Conservation (phyloP, 1,284 basidiomycete species). For the Ustilago shanxiensis region DNA sequence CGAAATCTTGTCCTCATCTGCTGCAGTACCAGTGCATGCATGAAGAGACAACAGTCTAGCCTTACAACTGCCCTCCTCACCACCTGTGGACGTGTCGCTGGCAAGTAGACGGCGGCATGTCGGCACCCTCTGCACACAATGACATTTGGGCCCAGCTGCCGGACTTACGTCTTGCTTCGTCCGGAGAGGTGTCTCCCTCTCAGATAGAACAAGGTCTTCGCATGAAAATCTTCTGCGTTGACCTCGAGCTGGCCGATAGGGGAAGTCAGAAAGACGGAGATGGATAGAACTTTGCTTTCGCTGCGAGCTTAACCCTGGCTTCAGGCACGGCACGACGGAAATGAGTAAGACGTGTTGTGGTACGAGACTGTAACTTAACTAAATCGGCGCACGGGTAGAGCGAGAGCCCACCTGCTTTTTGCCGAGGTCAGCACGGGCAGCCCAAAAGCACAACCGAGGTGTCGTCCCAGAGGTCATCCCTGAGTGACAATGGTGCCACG, state of each 20-base stretch:
- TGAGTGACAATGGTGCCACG: not conserved
- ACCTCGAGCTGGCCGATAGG: not conserved
- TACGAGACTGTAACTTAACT: not conserved
- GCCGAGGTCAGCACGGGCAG: slow-evolving; percentile 1
- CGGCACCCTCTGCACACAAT: not conserved
- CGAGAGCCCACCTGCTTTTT: not conserved
- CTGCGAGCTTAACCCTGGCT: slow-evolving; percentile 8
- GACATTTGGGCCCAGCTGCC: not conserved
- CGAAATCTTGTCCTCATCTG: slow-evolving; percentile 19
- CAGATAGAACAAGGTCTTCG: not conserved
- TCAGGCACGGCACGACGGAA: slow-evolving; percentile 9
- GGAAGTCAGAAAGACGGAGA: not conserved
- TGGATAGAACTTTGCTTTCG: not conserved
- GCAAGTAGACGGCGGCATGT: not conserved
- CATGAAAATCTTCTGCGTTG: not conserved
- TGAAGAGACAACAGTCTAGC: not conserved
- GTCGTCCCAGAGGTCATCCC: not conserved
- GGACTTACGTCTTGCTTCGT: not conserved
- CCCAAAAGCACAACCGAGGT: not conserved
- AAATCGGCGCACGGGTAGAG: not conserved
- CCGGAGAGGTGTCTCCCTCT: too few species aligned
- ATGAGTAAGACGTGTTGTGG: not conserved
- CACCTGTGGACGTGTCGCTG: not conserved
- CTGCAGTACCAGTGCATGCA: slow-evolving; percentile 2
- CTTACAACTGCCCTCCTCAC: not conserved